Evolutionary conservation across 2,329 filamentous ascomycete species (phyloP).

Genomic region (Colletotrichum sp.): DNA sequence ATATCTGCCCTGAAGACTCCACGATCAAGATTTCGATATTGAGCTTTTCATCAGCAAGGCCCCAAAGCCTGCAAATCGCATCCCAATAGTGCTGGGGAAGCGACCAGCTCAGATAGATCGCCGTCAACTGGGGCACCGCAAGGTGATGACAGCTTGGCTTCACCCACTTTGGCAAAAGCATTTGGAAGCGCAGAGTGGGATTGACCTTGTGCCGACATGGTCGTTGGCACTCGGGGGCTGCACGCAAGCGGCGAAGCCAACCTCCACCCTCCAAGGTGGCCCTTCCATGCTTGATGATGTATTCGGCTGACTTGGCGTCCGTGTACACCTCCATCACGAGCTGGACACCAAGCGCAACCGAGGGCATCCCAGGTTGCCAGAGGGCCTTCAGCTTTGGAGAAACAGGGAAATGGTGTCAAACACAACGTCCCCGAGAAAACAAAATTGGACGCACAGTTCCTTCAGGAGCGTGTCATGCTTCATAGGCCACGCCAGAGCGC

Average conservation of each 20-base stretch:
- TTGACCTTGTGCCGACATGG: constrained; percentile 12
- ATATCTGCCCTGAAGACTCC: not conserved
- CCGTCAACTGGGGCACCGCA: not conserved
- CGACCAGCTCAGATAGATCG: not conserved
- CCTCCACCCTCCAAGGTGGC: not conserved
- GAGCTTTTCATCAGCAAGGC: not conserved
- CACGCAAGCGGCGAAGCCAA: constrained; percentile 13
- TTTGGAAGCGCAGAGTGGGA: not conserved
- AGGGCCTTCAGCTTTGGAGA: not conserved
- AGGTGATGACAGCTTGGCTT: constrained; percentile 10
- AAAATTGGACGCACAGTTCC: not conserved
- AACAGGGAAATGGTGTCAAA: not conserved
- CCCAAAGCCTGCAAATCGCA: not conserved
- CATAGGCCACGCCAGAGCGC: not conserved
- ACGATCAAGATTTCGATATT: not conserved
- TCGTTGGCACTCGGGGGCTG: not conserved
- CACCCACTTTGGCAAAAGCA: not conserved
- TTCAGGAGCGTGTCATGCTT: not conserved
- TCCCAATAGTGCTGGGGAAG: not conserved
- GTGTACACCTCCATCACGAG: constrained; percentile 5
- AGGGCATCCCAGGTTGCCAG: constrained; percentile 6
- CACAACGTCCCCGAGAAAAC: not conserved
- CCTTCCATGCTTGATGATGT: constrained; percentile 7
- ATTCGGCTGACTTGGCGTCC: constrained; percentile 8
- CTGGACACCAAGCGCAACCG: not conserved